phyloP scores from a whole-genome alignment of 306 rosid species.

The Rubus parviflorus region DNA sequence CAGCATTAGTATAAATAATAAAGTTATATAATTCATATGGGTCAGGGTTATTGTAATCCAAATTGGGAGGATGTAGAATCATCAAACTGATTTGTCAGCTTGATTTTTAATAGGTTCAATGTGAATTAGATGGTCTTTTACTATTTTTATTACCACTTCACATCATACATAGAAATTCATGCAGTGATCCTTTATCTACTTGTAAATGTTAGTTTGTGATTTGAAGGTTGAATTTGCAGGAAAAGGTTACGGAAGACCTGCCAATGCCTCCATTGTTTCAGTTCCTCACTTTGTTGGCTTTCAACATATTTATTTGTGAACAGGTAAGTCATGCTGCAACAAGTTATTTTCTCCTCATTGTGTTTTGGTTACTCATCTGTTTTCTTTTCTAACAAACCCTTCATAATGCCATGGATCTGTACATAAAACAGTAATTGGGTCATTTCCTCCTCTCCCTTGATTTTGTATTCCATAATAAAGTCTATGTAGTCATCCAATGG shows the following conservation, averaged over 20 bases:
- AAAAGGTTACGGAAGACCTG: slow-evolving; percentile 54
- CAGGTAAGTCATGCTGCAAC: slow-evolving; percentile 36
- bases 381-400: background rate
- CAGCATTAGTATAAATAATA: background rate
- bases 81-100: background rate
- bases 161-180: background rate
- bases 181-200: background rate
- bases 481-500: background rate
- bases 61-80: background rate
- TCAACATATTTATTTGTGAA: slow-evolving; percentile 68
- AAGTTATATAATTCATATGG: background rate
- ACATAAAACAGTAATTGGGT: background rate
- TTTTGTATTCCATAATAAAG: too few species aligned
- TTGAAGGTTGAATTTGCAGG: slow-evolving; percentile 49
- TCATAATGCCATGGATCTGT: background rate
- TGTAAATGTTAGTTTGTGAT: slow-evolving; percentile 24
- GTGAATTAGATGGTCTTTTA: background rate
- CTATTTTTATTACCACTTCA: background rate
- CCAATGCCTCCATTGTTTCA: slow-evolving; percentile 81
- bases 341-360: background rate
- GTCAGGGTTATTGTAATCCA: background rate
- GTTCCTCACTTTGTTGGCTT: slow-evolving; percentile 70
- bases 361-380: background rate
- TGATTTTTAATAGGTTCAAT: background rate
- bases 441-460: too few species aligned